Evolutionary conservation across 768 basidiomycete genomes (phyloP).

Genomic region (Grammothele lineata): DNA sequence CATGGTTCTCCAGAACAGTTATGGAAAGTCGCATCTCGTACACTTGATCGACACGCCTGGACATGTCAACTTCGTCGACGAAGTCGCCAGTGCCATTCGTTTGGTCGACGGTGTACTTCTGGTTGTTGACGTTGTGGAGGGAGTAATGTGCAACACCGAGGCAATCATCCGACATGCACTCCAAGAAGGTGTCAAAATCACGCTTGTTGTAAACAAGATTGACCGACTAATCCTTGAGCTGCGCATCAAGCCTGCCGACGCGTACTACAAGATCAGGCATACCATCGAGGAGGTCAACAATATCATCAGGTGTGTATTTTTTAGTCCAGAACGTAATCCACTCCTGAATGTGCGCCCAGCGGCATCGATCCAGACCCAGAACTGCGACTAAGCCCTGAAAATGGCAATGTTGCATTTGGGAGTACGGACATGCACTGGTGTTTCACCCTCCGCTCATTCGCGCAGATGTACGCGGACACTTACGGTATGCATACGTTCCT

Average conservation of each 20-base stretch:
- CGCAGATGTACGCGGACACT: conserved; percentile 93
- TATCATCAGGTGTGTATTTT: conserved; percentile 72
- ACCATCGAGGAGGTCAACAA: conserved; percentile 98
- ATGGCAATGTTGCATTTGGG: conserved; percentile 95
- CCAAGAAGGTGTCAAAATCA: conserved; percentile 85
- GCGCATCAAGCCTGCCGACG: conserved; percentile 91
- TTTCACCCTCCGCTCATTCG: conserved; percentile 91
- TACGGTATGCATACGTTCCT: conserved; percentile 76
- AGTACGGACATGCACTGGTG: conserved; percentile 98
- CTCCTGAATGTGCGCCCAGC: conserved; percentile 32
- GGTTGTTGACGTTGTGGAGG: conserved; percentile 98
- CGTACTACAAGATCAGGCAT: conserved; percentile 98
- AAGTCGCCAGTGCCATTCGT: conserved; percentile 85
- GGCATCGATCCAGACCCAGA: conserved; percentile 86
- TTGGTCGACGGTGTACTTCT: conserved; percentile 88
- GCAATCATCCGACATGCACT: conserved; percentile 83
- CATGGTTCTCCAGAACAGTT: conserved; percentile 75
- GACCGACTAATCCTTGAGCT: conserved; percentile 96
- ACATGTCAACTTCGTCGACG: conserved; percentile 98
- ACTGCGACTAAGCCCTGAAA: conserved; percentile 86
- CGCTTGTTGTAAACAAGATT: conserved; percentile 95
- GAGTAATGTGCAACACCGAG: conserved; percentile 95
- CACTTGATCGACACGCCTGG: conserved; percentile 97
- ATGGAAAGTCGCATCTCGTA: conserved; percentile 89
- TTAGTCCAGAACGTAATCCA: not conserved